Conservation (phyloP, 148 eudicot species). For the Cornus florida region DNA sequence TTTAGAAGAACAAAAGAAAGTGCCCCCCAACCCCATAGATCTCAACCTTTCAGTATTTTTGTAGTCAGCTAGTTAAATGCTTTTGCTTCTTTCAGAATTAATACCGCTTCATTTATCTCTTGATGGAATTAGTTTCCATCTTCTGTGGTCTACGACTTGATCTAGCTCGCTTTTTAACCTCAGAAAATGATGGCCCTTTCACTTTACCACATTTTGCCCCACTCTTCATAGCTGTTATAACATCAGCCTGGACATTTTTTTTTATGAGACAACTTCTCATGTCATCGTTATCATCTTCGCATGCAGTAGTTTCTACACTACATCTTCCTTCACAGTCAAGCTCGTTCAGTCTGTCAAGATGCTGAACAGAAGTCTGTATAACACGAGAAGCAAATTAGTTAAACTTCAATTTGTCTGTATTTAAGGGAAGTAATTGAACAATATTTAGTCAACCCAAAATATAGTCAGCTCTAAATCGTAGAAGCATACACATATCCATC, state of each 20-base stretch:
- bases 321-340: constrained; percentile 17
- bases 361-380: neutral
- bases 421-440: constrained; percentile 3
- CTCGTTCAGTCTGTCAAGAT: constrained; percentile 2
- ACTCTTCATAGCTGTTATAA: constrained; percentile 12
- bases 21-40: no score
- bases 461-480: neutral
- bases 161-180: neutral
- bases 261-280: neutral
- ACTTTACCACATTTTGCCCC: constrained; percentile 36
- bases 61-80: neutral
- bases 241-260: neutral
- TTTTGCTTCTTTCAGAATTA: neutral
- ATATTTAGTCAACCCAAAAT: neutral
- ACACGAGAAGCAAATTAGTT: neutral
- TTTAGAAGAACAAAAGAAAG: no score
- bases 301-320: constrained; percentile 16
- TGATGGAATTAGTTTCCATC: neutral
- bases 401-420: neutral
- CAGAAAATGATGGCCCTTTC: constrained; percentile 29
- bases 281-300: constrained; percentile 11
- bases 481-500: neutral
- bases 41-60: no score
- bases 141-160: neutral
- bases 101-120: neutral